phyloP scores from a whole-genome alignment of 1,284 basidiomycete species.

The Tilletia caries region DNA sequence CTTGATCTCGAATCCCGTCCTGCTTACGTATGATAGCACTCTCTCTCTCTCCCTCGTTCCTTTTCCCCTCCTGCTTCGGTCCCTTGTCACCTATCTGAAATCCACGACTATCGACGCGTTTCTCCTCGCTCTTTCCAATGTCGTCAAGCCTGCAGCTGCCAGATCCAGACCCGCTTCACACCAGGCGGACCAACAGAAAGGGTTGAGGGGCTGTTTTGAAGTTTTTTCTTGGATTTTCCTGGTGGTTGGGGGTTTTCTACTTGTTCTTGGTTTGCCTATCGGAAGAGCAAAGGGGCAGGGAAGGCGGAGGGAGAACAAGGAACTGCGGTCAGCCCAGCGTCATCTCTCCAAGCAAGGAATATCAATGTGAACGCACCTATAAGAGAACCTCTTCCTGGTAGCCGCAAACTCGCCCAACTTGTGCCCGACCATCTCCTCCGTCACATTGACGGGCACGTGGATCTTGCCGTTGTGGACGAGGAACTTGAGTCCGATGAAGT shows the following conservation, averaged over 20 bases:
- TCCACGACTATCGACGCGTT: too few species aligned
- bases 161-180: too few species aligned
- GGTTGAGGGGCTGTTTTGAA: not conserved
- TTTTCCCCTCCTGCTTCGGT: too few species aligned
- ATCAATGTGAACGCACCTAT: slow-evolving; percentile 49
- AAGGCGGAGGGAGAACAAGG: not conserved
- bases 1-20: too few species aligned
- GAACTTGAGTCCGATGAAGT: slow-evolving; percentile 82
- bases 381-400: slow-evolving; percentile 66
- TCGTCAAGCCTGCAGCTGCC: too few species aligned
- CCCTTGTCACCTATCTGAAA: too few species aligned
- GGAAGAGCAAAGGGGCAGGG: not conserved
- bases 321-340: not conserved
- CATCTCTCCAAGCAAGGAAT: not conserved
- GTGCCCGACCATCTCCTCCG: slow-evolving; percentile 97
- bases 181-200: too few species aligned
- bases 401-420: slow-evolving; percentile 92
- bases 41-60: too few species aligned
- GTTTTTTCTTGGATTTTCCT: not conserved
- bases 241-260: not conserved
- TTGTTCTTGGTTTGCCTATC: slow-evolving; percentile 15
- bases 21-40: too few species aligned
- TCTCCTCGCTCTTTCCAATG: too few species aligned
- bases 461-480: slow-evolving; percentile 92
- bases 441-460: slow-evolving; percentile 78